A percentile compares a stretch with the other conserved stretches of the same genome.
Conservation (phyloP, 345 rosid species). For the Sonneratia caseolaris region DNA sequence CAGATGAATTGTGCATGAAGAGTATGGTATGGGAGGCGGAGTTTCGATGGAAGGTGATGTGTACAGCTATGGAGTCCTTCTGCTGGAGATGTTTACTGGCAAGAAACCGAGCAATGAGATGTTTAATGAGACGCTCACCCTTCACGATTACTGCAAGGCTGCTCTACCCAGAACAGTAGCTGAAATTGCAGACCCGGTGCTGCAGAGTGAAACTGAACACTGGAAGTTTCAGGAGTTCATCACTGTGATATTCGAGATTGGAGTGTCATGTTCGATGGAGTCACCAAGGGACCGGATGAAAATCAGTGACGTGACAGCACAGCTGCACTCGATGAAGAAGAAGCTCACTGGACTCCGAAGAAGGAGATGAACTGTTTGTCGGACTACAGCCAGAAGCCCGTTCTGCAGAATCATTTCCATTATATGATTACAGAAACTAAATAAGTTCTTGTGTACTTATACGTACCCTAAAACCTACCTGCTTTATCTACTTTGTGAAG, state of each 20-base stretch:
- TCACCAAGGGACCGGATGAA: conserved; percentile 1
- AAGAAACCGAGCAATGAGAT: conserved; percentile 7
- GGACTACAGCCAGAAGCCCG: too few species aligned
- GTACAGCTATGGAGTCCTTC: conserved; percentile 7
- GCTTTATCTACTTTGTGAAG: too few species aligned
- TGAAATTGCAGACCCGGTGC: background rate
- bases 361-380: background rate
- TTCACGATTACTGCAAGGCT: background rate
- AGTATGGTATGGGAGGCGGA: conserved; percentile 11
- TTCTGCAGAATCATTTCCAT: too few species aligned
- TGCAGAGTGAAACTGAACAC: background rate
- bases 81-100: conserved; percentile 7
- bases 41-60: conserved; percentile 2
- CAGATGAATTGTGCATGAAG: background rate
- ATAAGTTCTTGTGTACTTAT: too few species aligned
- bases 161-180: background rate
- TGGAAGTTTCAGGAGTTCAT: background rate
- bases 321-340: background rate
- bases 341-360: background rate
- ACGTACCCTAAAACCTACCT: too few species aligned
- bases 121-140: conserved; percentile 3
- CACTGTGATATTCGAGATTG: background rate
- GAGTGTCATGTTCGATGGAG: conserved; percentile 7
- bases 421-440: too few species aligned
- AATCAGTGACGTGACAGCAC: background rate